Conservation (phyloP, 768 basidiomycete species). For the Lepiota brunneoincarnata region DNA sequence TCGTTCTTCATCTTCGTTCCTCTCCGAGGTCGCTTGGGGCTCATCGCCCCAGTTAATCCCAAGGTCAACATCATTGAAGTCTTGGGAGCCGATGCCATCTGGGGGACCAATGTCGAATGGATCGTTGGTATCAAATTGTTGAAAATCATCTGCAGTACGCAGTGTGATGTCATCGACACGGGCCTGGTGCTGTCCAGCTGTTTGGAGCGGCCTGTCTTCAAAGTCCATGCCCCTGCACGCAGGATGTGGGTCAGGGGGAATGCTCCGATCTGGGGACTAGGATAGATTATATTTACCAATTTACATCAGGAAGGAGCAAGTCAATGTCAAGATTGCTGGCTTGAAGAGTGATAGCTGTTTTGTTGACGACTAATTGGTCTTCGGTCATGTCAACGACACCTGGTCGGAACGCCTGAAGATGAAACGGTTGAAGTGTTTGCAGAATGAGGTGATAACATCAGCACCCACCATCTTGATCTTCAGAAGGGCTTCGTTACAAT, state of each 20-base stretch:
- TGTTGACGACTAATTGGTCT: conserved; percentile 84
- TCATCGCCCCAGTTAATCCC: conserved; percentile 77
- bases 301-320: conserved; percentile 72
- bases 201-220: conserved; percentile 61
- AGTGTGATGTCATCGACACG: conserved; percentile 88
- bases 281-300: conserved; percentile 53
- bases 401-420: conserved; percentile 81
- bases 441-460: neutral
- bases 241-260: conserved; percentile 11
- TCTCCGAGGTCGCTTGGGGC: conserved; percentile 33
- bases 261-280: neutral
- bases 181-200: conserved; percentile 79
- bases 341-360: conserved; percentile 86
- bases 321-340: conserved; percentile 77
- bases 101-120: conserved; percentile 79
- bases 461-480: conserved; percentile 87
- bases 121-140: conserved; percentile 63
- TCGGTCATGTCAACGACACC: conserved; percentile 96
- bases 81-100: conserved; percentile 85
- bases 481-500: conserved; percentile 93
- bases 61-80: conserved; percentile 69
- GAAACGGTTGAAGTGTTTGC: conserved; percentile 7
- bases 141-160: conserved; percentile 69
- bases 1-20: conserved; percentile 42
- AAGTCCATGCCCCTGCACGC: conserved; percentile 73